Percentiles rank a stretch among this genome's conserved stretches.
These are phyloP conservation scores for Aureobasidium sp. DNA, from an alignment of 2,329 filamentous ascomycete genomes.

Conservation along the genomic window DNA sequence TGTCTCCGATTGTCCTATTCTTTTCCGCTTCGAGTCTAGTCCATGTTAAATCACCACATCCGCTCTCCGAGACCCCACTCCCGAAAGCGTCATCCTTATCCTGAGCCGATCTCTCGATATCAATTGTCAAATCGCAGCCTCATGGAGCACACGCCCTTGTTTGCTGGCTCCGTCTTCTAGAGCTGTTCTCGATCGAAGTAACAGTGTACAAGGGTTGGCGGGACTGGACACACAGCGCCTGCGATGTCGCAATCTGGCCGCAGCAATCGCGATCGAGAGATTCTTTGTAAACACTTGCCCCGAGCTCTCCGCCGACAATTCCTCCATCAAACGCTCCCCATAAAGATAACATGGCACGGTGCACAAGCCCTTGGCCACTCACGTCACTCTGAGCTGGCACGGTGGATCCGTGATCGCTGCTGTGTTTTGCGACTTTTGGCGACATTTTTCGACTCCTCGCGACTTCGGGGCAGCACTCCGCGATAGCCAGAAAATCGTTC, in stretches of 20 bases:
- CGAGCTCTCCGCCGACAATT: conserved; percentile 9
- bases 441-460: neutral
- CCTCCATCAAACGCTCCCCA: conserved; percentile 11
- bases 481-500: conserved; percentile 1
- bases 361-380: neutral
- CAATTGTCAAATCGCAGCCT: neutral
- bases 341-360: conserved; percentile 3
- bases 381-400: neutral
- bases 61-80: conserved; percentile 7
- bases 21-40: neutral
- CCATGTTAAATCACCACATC: neutral
- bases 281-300: conserved; percentile 10
- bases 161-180: neutral
- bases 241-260: neutral
- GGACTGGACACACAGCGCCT: neutral
- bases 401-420: neutral
- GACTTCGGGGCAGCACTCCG: neutral
- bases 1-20: conserved; percentile 5
- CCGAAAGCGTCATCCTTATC: conserved; percentile 10
- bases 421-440: neutral
- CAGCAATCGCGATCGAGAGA: conserved; percentile 3
- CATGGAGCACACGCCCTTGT: neutral
- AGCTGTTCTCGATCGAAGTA: neutral
- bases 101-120: conserved; percentile 8
- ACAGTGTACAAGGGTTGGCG: neutral